These are phyloP conservation scores for Botrytis pseudocinerea DNA, from an alignment of 2,329 filamentous ascomycete genomes.

Conservation along the genomic window DNA sequence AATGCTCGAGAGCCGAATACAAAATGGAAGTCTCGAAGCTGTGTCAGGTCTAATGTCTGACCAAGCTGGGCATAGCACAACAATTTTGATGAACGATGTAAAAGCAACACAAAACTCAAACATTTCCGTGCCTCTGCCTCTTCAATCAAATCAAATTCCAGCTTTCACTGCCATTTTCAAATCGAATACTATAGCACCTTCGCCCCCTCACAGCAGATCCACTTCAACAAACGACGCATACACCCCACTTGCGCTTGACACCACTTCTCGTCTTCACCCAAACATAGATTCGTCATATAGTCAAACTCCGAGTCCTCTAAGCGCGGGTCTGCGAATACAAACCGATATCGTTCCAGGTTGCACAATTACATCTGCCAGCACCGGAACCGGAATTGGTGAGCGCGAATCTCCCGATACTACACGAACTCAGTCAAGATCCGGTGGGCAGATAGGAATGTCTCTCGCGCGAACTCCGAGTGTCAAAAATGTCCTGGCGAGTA, in stretches of 20 bases:
- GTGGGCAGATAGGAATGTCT: slow-evolving; percentile 41
- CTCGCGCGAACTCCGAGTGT: slow-evolving; percentile 62
- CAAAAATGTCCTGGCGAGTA: slow-evolving; percentile 54
- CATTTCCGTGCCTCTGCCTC: slow-evolving; percentile 3
- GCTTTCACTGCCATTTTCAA: slow-evolving; percentile 37
- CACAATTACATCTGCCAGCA: slow-evolving; percentile 34
- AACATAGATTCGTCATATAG: slow-evolving; percentile 22
- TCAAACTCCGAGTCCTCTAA: slow-evolving; percentile 34
- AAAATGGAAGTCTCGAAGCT: slow-evolving; percentile 17
- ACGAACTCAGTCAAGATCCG: slow-evolving; percentile 24
- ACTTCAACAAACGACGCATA: slow-evolving; percentile 22
- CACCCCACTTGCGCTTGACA: slow-evolving; percentile 34
- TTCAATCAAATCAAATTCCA: slow-evolving; percentile 15
- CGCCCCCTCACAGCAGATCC: slow-evolving; percentile 34
- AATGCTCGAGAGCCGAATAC: slow-evolving; percentile 6
- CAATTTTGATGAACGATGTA: slow-evolving; percentile 1
- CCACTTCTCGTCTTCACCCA: slow-evolving; percentile 29
- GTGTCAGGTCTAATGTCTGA: slow-evolving; percentile 7
- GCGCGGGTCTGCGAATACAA: slow-evolving; percentile 42
- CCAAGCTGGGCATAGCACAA: background rate
- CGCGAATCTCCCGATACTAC: slow-evolving; percentile 28
- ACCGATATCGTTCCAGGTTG: slow-evolving; percentile 41
- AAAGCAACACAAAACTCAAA: slow-evolving; percentile 11
- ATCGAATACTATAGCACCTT: slow-evolving; percentile 46
- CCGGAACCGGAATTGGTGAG: slow-evolving; percentile 25